These are phyloP conservation scores for Trichoderma brevicompactum DNA, from an alignment of 2,329 filamentous ascomycete genomes.

Conservation along the genomic window DNA sequence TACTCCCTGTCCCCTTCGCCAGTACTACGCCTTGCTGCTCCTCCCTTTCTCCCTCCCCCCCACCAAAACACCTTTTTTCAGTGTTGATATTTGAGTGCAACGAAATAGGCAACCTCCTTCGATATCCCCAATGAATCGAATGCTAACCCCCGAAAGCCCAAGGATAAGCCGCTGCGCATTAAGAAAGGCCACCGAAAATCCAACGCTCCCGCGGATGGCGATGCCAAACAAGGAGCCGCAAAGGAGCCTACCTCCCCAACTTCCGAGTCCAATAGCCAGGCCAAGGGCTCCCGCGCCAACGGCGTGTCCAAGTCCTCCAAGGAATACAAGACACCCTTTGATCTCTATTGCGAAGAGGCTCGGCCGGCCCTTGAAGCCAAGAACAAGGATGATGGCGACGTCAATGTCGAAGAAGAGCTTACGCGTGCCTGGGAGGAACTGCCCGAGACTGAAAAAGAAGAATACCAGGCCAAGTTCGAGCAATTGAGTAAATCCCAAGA, in stretches of 20 bases:
- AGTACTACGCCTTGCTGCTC: background rate
- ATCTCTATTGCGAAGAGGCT: slow-evolving; percentile 58
- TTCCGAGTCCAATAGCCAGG: slow-evolving; percentile 52
- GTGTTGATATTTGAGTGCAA: slow-evolving; percentile 43
- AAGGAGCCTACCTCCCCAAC: slow-evolving; percentile 54
- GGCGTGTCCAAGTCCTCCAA: slow-evolving; percentile 48
- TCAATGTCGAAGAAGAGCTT: slow-evolving; percentile 59
- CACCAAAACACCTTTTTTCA: slow-evolving; percentile 31
- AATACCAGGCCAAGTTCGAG: slow-evolving; percentile 49
- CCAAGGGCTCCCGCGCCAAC: slow-evolving; percentile 45
- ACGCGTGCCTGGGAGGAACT: slow-evolving; percentile 60
- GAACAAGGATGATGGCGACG: slow-evolving; percentile 45
- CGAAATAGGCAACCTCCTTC: slow-evolving; percentile 41
- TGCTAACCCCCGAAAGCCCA: slow-evolving; percentile 60
- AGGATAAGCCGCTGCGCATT: slow-evolving; percentile 75
- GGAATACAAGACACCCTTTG: slow-evolving; percentile 54
- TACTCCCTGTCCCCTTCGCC: background rate
- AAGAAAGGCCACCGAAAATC: slow-evolving; percentile 73
- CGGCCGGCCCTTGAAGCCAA: slow-evolving; percentile 52
- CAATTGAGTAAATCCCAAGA: slow-evolving; percentile 33
- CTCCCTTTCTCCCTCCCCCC: slow-evolving; percentile 22
- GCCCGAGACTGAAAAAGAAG: slow-evolving; percentile 53
- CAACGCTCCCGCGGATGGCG: slow-evolving; percentile 52
- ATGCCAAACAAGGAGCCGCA: slow-evolving; percentile 49
- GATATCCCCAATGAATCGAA: slow-evolving; percentile 41